Evolutionary conservation across 2,329 filamentous ascomycete species (phyloP), one percentile per base, ranked within the genome.

Genomic region (Sporothrix brasiliensis): DNA sequence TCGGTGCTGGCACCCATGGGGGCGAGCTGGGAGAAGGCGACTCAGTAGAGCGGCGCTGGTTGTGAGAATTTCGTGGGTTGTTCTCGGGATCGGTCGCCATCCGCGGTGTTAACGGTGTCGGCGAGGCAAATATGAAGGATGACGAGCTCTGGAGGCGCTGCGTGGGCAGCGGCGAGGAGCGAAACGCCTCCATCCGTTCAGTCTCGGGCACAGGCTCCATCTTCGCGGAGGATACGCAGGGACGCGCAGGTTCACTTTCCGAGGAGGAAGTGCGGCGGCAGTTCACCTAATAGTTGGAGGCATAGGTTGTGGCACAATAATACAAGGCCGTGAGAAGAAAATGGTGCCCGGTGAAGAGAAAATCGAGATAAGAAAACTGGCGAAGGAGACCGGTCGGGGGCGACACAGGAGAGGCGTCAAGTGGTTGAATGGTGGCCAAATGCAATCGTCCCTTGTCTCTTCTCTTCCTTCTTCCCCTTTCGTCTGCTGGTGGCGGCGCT

Each of bases 121-220:
- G 82, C 74, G 72, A 85, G 82, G 71, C 69, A 41, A 72, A 69
- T 19, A 61, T 77, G 72, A 54, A 44, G 13, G 75, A 75, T 44
- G 80, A 77, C 56, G 80, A 75, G 71, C 79, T 81, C 70, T 83
- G 83, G 30, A 87, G 78, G 72, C 85, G 84, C 58, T 88, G 78
- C 41, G 81, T 83, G 52, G 87, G 85, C 50, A 88, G 80, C 74
- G 87, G 86, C 68, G 86, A 84, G 69, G 86, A 80, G 73, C 83
- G 85, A 77, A 90, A 90, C 78, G 87, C 87, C 82, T 89, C 87
- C 85, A 90, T 87, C 74, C 87, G 84, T 82, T 90, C 87, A 66
- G 88, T 88, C 81, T 90, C 88, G 74, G 88, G 88, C 76, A 90
- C 88, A 71, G 88, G 87, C 79, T 90, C 88, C 88, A 90, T 90